These are phyloP conservation scores for Ogataea angusta DNA, from an alignment of 805 yeast species.

Conservation along the genomic window DNA sequence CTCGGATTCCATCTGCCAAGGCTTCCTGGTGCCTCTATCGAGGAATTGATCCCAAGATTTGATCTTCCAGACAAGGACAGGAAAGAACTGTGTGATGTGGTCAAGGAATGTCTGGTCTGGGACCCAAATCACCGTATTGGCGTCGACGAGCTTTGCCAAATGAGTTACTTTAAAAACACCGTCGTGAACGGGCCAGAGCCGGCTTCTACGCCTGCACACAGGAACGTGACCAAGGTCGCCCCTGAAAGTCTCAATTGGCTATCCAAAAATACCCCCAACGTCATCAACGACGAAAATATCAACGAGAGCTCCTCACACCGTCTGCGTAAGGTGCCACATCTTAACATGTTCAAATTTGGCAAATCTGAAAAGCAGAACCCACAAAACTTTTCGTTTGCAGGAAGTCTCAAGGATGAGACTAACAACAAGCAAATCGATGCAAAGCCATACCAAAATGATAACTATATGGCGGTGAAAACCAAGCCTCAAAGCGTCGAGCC, in stretches of 20 bases:
- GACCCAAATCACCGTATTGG: conserved; percentile 66
- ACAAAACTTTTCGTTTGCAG: conserved; percentile 7
- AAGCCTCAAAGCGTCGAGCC: neutral
- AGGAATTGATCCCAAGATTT: conserved; percentile 43
- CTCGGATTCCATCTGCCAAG: conserved; percentile 58
- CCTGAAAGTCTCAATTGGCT: conserved; percentile 1
- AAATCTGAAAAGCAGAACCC: conserved; percentile 10
- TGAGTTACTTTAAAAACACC: conserved; percentile 55
- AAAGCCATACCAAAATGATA: conserved; percentile 2
- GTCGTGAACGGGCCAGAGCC: conserved; percentile 18
- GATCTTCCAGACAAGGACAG: conserved; percentile 36
- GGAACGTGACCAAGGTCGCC: conserved; percentile 3
- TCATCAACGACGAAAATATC: conserved; percentile 19
- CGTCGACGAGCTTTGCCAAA: conserved; percentile 43
- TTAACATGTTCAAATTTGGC: conserved; percentile 13
- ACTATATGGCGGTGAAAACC: neutral
- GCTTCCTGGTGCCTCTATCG: conserved; percentile 47
- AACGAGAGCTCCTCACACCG: conserved; percentile 13
- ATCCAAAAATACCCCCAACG: conserved; percentile 1
- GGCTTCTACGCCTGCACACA: conserved; percentile 1
- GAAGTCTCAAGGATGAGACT: conserved; percentile 6
- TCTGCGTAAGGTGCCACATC: conserved; percentile 20
- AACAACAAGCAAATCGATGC: neutral
- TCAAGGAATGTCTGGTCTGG: conserved; percentile 63
- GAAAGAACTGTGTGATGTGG: conserved; percentile 40